phyloP scores from a whole-genome alignment of 768 basidiomycete genomes.

The Tylopilus plumbeoviolaceoides region DNA sequence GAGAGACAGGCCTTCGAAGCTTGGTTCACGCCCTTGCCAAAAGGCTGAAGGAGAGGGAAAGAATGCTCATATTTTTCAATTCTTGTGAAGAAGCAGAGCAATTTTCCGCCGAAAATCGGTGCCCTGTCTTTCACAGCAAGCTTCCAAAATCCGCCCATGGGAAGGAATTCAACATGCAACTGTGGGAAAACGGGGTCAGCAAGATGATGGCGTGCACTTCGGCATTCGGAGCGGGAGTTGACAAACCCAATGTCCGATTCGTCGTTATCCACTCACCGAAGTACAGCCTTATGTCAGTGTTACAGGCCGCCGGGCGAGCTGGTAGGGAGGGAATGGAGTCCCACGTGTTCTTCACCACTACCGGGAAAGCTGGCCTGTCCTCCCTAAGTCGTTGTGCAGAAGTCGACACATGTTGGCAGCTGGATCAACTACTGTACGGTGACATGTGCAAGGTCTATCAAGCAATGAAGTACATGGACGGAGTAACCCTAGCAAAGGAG shows the following conservation, averaged over 20 bases:
- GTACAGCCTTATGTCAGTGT: not conserved
- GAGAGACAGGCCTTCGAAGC: not conserved
- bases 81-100: not conserved
- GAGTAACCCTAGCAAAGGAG: not conserved
- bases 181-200: not conserved
- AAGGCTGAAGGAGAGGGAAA: not conserved
- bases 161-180: not conserved
- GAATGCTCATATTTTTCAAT: not conserved
- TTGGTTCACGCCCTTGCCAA: not conserved
- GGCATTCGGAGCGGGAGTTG: slow-evolving; percentile 1
- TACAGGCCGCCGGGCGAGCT: not conserved
- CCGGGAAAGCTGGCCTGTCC: not conserved
- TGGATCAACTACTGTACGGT: not conserved
- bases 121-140: slow-evolving; percentile 3
- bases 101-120: not conserved
- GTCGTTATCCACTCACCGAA: not conserved
- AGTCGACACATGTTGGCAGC: not conserved
- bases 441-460: not conserved
- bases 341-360: slow-evolving; percentile 2
- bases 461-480: slow-evolving; percentile 2
- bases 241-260: slow-evolving; percentile 1
- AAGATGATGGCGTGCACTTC: slow-evolving; percentile 5
- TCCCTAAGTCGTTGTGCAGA: not conserved
- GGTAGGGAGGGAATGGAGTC: slow-evolving; percentile 1
- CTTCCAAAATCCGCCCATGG: not conserved